A percentile compares a stretch with the other conserved stretches of the same genome.
phyloP scores from a whole-genome alignment of 495 filamentous ascomycete genomes.

The Penicilliopsis zonata region DNA sequence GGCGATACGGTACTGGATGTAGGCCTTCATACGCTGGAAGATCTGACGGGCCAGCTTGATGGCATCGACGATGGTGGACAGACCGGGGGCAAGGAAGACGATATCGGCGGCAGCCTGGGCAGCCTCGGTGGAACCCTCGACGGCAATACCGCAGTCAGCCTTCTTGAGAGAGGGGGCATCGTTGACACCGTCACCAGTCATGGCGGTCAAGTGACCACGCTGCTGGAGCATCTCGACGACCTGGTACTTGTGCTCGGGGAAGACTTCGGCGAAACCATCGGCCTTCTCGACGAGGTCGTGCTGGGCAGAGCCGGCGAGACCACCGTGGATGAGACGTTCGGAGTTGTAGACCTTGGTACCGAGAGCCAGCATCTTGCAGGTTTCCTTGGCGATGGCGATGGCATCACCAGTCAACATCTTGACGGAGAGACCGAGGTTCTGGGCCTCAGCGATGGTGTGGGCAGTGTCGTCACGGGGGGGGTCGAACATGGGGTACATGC shows the following conservation, averaged over 20 bases:
- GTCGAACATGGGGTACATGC: conserved; percentile 71
- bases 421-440: conserved; percentile 62
- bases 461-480: conserved; percentile 68
- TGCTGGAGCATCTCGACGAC: conserved; percentile 68
- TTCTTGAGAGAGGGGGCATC: conserved; percentile 64
- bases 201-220: conserved; percentile 61
- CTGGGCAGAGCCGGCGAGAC: conserved; percentile 59
- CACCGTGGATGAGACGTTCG: conserved; percentile 60
- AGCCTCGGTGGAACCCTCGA: conserved; percentile 66
- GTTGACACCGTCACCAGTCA: conserved; percentile 69
- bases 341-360: conserved; percentile 73
- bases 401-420: conserved; percentile 77
- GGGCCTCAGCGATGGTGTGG: conserved; percentile 66
- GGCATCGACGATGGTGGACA: conserved; percentile 62
- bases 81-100: conserved; percentile 68
- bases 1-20: conserved; percentile 72
- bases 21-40: conserved; percentile 76
- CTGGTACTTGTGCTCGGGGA: conserved; percentile 70
- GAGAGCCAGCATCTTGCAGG: conserved; percentile 68
- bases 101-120: conserved; percentile 70
- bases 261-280: conserved; percentile 67
- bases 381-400: conserved; percentile 69
- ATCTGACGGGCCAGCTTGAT: conserved; percentile 72
- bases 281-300: conserved; percentile 67
- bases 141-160: conserved; percentile 65